Conservation (phyloP, 768 basidiomycete genomes). For the Mycena albidolilacea region DNA sequence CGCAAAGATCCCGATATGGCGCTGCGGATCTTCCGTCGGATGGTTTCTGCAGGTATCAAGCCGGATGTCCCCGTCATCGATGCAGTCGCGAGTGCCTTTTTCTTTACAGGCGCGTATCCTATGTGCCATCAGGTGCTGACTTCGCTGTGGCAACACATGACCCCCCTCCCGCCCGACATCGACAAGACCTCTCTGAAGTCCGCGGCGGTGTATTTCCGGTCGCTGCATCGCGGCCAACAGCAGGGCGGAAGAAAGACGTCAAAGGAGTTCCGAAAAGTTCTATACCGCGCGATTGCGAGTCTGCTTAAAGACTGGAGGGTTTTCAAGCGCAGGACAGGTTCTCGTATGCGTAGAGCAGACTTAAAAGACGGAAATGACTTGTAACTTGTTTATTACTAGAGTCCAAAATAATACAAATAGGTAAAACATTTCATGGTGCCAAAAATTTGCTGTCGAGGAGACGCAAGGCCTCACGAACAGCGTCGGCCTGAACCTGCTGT, state of each 20-base stretch:
- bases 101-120: conserved; percentile 65
- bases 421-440: conserved; percentile 4
- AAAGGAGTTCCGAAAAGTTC: conserved; percentile 50
- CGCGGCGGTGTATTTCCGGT: conserved; percentile 65
- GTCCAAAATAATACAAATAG: conserved; percentile 34
- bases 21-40: conserved; percentile 68
- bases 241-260: conserved; percentile 44
- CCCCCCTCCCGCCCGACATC: conserved; percentile 71
- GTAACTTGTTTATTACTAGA: conserved; percentile 11
- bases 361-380: conserved; percentile 1
- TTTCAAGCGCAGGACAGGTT: conserved; percentile 13
- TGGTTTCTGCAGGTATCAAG: conserved; percentile 71
- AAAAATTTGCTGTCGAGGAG: conserved; percentile 77
- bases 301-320: conserved; percentile 35
- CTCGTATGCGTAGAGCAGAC: not conserved
- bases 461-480: conserved; percentile 81
- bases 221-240: conserved; percentile 47
- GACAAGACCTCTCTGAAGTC: conserved; percentile 58
- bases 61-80: conserved; percentile 84
- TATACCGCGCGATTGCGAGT: conserved; percentile 54
- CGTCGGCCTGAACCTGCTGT: conserved; percentile 79
- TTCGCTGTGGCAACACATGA: conserved; percentile 75
- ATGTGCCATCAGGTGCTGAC: conserved; percentile 70
- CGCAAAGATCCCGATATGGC: conserved; percentile 69
- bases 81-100: conserved; percentile 79